Conservation (phyloP, 1,284 basidiomycete genomes). For the Austroboletus niveus region DNA sequence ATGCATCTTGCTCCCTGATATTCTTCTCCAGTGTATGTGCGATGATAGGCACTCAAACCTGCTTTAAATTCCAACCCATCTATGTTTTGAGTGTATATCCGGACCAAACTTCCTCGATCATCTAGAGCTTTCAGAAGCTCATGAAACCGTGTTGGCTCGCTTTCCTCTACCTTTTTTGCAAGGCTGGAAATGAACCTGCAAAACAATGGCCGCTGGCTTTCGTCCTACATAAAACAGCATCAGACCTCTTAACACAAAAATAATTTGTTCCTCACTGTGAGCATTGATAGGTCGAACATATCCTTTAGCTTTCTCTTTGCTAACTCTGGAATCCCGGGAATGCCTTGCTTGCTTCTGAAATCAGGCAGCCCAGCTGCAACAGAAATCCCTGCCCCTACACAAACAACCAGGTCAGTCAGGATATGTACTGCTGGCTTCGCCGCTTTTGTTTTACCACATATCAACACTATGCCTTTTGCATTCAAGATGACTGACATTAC, state of each 20-base stretch:
- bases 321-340: background rate
- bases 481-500: background rate
- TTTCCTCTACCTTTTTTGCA: background rate
- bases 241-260: no score
- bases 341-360: conserved; percentile 4
- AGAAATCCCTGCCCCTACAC: conserved; percentile 5
- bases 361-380: conserved; percentile 7
- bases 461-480: conserved; percentile 11
- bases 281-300: conserved; percentile 10
- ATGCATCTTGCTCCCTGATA: conserved; percentile 2
- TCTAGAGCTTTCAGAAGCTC: conserved; percentile 9
- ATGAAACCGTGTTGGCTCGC: conserved; percentile 12
- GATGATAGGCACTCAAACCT: conserved; percentile 7
- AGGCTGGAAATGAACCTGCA: background rate
- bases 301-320: conserved; percentile 5
- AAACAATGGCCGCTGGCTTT: background rate
- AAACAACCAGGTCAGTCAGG: background rate
- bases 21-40: background rate
- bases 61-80: conserved; percentile 10
- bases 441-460: conserved; percentile 11
- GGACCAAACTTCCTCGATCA: background rate
- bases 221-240: background rate
- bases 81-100: conserved; percentile 16
- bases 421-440: background rate
- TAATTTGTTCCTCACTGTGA: background rate